These are phyloP conservation scores for Millerozyma miso DNA, from an alignment of 805 yeast genomes.

Conservation along the genomic window DNA sequence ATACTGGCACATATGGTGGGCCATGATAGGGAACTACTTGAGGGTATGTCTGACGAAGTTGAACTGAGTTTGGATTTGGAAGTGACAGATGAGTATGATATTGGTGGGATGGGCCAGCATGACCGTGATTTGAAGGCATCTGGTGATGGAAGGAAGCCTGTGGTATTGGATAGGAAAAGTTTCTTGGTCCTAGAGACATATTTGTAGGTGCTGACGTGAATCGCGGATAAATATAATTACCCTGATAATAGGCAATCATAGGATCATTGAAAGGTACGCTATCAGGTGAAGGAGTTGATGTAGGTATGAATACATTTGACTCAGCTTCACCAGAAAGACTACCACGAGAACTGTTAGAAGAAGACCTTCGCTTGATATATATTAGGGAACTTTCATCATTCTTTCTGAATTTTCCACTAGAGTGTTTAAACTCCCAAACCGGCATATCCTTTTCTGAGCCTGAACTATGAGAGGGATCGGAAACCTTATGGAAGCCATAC, in stretches of 20 bases:
- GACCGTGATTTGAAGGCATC: conserved; percentile 1
- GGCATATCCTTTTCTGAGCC: conserved; percentile 15
- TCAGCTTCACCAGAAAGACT: conserved; percentile 6
- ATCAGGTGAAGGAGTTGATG: conserved; percentile 9
- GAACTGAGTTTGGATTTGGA: conserved; percentile 3
- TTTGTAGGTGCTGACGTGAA: background rate
- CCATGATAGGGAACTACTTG: background rate
- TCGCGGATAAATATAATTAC: background rate
- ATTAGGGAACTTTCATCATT: conserved; percentile 43
- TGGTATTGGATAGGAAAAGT: conserved; percentile 2
- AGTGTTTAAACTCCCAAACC: conserved; percentile 56
- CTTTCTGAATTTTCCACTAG: conserved; percentile 45
- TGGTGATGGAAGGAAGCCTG: conserved; percentile 3
- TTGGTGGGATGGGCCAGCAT: background rate
- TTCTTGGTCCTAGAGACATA: conserved; percentile 4
- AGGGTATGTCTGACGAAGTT: background rate
- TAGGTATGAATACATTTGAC: conserved; percentile 4
- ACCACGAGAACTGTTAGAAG: conserved; percentile 23
- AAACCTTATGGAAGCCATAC: conserved; percentile 92
- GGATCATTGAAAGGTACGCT: conserved; percentile 3
- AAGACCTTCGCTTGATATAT: conserved; percentile 46
- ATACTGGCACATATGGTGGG: background rate
- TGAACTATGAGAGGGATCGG: conserved; percentile 29
- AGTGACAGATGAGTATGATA: conserved; percentile 7
- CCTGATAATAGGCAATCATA: conserved; percentile 6